Base-by-base conservation (phyloP, 148 eudicot species). In the Oxyria digyna region DNA sequence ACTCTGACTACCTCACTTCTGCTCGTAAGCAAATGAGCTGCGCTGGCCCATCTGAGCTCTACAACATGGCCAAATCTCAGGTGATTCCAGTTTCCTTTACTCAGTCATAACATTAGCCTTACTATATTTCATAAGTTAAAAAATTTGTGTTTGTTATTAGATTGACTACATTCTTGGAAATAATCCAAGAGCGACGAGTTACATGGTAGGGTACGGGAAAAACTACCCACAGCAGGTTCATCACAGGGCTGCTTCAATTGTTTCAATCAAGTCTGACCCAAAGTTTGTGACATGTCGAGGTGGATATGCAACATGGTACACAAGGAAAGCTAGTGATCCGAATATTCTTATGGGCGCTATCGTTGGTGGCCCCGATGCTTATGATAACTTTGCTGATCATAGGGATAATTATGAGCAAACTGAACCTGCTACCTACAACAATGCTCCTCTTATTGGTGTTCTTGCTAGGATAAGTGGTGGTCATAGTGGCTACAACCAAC, bases 161-260 rank as follows among this genome's bases (percentile, higher is more conserved):
- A 96, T 90, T 73, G 99, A 94, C 75, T 94, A 94, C 78, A 88
- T 94, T 57, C 99, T 94, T n/a, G 99, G 98, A 69, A 96, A 94
- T 84, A 94, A 94, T 83, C 99, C 99, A 23, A 91, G 99, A 72
- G 99, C 89, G 57, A 94, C 97, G 46, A 94, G 99, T 72, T 94
- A 94, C 81, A 94, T 94, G 98, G 99, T 94, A 1, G 99, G 98
- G 14, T 94, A 93, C 31, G 97, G 97, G 65, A 88, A 71, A 84
- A 93, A 88, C 73, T 93, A 82, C 78, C 98, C 98, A 0, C 79
- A 71, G 46, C 98, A 90, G 72, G 95, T 90, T 43, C 98, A 90
- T 73, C 98, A 93, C 81, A 81, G 98, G 23, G 97, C 77, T 63
- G 84, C 98, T 23, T 93, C 98, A 12, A 93, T 52, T 46, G 92